These are phyloP conservation scores for Cryptosporidium felis DNA, from an alignment of 169 alveolate genomes.

Conservation along the genomic window DNA sequence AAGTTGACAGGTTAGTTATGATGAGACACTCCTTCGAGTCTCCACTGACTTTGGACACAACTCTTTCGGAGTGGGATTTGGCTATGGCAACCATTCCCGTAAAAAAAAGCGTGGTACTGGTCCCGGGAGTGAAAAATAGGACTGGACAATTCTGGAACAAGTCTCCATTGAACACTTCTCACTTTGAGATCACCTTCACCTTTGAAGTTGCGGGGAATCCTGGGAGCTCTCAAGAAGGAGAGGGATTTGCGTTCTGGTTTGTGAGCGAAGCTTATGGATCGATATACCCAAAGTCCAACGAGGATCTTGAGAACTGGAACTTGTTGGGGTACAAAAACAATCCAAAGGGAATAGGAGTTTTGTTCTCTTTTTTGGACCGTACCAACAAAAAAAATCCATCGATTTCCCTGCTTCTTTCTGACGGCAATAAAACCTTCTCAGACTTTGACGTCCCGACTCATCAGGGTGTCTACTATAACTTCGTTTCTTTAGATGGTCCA, in stretches of 20 bases:
- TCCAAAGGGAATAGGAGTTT: slow-evolving; percentile 78
- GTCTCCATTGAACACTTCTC: slow-evolving; percentile 73
- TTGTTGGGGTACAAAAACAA: slow-evolving; percentile 75
- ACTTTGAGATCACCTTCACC: slow-evolving; percentile 75
- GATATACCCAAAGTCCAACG: slow-evolving; percentile 72
- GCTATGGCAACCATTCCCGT: slow-evolving; percentile 78
- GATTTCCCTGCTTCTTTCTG: slow-evolving; percentile 71
- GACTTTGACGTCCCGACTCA: slow-evolving; percentile 33
- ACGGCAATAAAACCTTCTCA: slow-evolving; percentile 12
- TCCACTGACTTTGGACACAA: slow-evolving; percentile 66
- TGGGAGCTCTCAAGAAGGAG: slow-evolving; percentile 35
- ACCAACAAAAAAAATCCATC: slow-evolving; percentile 75
- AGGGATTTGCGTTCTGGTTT: slow-evolving; percentile 79
- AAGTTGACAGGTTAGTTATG: slow-evolving; percentile 47
- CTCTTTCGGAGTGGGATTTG: slow-evolving; percentile 74
- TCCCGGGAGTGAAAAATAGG: slow-evolving; percentile 75
- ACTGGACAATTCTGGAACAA: slow-evolving; percentile 80
- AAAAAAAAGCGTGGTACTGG: slow-evolving; percentile 72
- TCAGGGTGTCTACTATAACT: slow-evolving; percentile 53
- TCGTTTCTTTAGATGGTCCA: slow-evolving; percentile 34
- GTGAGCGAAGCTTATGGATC: slow-evolving; percentile 74
- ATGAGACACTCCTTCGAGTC: slow-evolving; percentile 66
- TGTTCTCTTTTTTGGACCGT: slow-evolving; percentile 73
- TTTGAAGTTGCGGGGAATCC: slow-evolving; percentile 73
- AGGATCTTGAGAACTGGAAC: slow-evolving; percentile 72